Evolutionary conservation across 441 rosid genomes (phyloP).

Genomic region (Corymbia citriodora): DNA sequence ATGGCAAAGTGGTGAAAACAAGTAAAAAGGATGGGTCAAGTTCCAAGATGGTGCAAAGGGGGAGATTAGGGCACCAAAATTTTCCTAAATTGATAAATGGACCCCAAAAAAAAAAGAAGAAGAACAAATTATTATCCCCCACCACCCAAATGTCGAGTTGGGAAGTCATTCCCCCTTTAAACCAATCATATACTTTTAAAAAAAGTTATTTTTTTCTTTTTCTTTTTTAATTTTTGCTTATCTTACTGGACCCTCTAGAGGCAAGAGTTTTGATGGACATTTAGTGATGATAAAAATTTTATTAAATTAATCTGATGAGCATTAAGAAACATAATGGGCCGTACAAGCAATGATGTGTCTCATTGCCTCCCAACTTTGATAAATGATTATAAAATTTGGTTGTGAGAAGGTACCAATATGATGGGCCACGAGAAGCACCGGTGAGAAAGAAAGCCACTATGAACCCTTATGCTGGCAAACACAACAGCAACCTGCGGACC

Average conservation of each 20-base stretch:
- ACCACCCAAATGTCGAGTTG: slow-evolving; percentile 28
- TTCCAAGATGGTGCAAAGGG: neutral
- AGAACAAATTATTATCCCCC: neutral
- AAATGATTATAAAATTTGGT: neutral
- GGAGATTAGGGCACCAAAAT: neutral
- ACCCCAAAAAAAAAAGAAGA: neutral
- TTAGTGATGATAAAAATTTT: neutral
- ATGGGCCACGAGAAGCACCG: neutral
- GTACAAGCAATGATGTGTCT: slow-evolving; percentile 26
- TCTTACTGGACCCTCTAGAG: neutral
- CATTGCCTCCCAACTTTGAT: slow-evolving; percentile 5
- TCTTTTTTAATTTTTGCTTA: neutral
- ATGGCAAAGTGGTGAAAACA: neutral
- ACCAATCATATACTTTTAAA: slow-evolving; percentile 1
- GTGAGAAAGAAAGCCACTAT: neutral
- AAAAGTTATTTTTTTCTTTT: neutral
- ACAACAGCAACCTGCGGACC: neutral
- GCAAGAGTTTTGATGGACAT: neutral
- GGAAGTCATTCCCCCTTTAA: slow-evolving; percentile 14
- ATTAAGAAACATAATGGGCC: slow-evolving; percentile 2
- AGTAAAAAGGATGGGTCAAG: neutral
- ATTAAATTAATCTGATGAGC: neutral
- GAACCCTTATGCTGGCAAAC: neutral
- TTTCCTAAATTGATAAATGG: neutral
- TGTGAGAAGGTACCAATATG: neutral